Base-by-base conservation (phyloP, 2,329 filamentous ascomycete species). In the Exophiala sideris region DNA sequence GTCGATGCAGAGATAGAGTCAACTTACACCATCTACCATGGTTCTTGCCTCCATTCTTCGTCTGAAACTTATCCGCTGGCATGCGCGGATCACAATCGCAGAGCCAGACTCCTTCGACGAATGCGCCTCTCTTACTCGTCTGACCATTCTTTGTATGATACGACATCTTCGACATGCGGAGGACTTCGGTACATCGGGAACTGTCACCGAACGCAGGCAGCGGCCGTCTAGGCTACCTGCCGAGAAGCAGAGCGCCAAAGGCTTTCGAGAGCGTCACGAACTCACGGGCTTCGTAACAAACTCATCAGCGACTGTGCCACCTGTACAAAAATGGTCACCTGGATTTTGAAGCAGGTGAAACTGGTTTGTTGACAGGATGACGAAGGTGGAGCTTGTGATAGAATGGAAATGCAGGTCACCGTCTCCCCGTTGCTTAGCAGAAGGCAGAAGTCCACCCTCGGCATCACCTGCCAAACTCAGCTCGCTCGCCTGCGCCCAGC, bases 31-130 rank as follows among this genome's bases (percentile, higher is more conserved):
- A 80, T 61, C 75, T 69, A 9, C 81, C 81, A 54, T 82, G 72
- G 59, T 85, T 85, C 41, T 68, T 67, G 9, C 77, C 76, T 29
- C 77, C 74, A 57, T 84, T 85, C 65, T 81, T 83, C 1, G 78
- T 77, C 61, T 81, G 74, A 56, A 82, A 78, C 48, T 77, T 78
- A 21, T 75, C 71, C 2, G 81, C 81, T 14, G 77, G 79, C 2
- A 78, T 70, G 16, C 78, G 74, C 8, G 78, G 76, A 9, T 70
- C 71, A 64, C 83, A 85, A 62, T 85, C 78, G 67, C 79, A 82
- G 52, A 74, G 69, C 79, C 78, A 81, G 45, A 72, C 61, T 0
- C 71, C 70, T 48, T 76, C 68, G 24, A 69, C 62, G 56, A 75
- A 76, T 10, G 71, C 66, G 3, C 75, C 76, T 11, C 68, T 54